Percentiles rank a stretch among this genome's conserved stretches.
Evolutionary conservation across 768 basidiomycete genomes (phyloP).

Genomic region (Porphyrellus cyaneotinctus): DNA sequence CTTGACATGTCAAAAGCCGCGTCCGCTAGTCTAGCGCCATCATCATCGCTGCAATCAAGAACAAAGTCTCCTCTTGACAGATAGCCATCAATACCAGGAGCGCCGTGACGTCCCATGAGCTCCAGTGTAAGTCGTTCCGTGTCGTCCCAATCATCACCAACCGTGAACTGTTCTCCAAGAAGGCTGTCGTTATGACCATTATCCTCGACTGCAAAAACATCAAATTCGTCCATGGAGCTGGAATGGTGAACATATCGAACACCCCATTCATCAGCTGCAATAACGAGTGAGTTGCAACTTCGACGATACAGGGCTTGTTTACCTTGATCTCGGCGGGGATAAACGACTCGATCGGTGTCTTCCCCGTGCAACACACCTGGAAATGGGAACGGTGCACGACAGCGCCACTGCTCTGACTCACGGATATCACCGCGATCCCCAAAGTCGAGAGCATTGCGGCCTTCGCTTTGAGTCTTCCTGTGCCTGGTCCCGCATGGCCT

Average conservation of each 20-base stretch:
- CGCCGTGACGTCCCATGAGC: constrained; percentile 4
- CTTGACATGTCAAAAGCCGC: constrained; percentile 19
- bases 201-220: constrained; percentile 24
- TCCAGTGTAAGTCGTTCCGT: constrained; percentile 19
- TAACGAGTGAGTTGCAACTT: constrained; percentile 6
- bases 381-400: constrained; percentile 29
- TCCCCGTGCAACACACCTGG: constrained; percentile 9
- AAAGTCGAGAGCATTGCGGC: constrained; percentile 38
- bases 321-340: constrained; percentile 28
- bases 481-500: constrained; percentile 37
- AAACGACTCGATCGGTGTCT: constrained; percentile 25
- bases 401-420: constrained; percentile 20
- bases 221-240: constrained; percentile 10
- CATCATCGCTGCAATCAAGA: constrained; percentile 3
- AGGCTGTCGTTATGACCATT: constrained; percentile 23
- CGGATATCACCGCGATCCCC: constrained; percentile 16
- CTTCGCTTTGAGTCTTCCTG: constrained; percentile 43
- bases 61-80: constrained; percentile 6
- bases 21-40: constrained; percentile 8
- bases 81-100: not conserved
- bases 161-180: constrained; percentile 21
- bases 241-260: constrained; percentile 17
- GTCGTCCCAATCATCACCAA: constrained; percentile 23
- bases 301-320: not conserved
- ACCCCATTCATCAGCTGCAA: constrained; percentile 30